Evolutionary conservation across 2,329 filamentous ascomycete genomes (phyloP).

Genomic region (Fusarium sp.): DNA sequence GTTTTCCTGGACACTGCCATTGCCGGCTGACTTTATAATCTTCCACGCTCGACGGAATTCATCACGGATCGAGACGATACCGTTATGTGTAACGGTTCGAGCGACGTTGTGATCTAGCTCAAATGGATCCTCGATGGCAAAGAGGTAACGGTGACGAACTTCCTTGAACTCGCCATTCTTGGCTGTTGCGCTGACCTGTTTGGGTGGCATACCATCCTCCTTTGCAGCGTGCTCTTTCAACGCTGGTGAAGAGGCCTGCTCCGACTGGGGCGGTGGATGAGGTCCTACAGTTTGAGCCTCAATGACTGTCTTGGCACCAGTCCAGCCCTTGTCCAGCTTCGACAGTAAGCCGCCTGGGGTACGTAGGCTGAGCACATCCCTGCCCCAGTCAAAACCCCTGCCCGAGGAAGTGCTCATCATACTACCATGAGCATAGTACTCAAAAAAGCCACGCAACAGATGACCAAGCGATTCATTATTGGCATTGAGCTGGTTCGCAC

Average conservation of each 20-base stretch:
- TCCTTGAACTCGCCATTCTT: constrained; percentile 67
- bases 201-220: constrained; percentile 19
- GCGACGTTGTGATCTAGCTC: constrained; percentile 90
- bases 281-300: constrained; percentile 57
- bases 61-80: constrained; percentile 83
- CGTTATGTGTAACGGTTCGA: constrained; percentile 83
- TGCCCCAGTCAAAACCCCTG: constrained; percentile 81
- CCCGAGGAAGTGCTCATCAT: constrained; percentile 61
- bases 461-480: constrained; percentile 77
- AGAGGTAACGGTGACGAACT: constrained; percentile 81
- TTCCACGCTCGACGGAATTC: constrained; percentile 85
- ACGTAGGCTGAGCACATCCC: constrained; percentile 81
- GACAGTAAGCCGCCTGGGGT: constrained; percentile 74
- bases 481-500: constrained; percentile 67
- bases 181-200: constrained; percentile 30
- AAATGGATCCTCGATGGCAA: constrained; percentile 93
- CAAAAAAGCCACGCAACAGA: constrained; percentile 85
- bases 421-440: constrained; percentile 78
- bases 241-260: constrained; percentile 25
- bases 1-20: constrained; percentile 55
- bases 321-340: constrained; percentile 87
- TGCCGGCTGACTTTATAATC: constrained; percentile 69
- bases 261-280: constrained; percentile 25
- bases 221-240: constrained; percentile 2
- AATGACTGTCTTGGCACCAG: constrained; percentile 77